Base-by-base conservation (phyloP, 805 yeast genomes). In the Barnettozyma salicaria region DNA sequence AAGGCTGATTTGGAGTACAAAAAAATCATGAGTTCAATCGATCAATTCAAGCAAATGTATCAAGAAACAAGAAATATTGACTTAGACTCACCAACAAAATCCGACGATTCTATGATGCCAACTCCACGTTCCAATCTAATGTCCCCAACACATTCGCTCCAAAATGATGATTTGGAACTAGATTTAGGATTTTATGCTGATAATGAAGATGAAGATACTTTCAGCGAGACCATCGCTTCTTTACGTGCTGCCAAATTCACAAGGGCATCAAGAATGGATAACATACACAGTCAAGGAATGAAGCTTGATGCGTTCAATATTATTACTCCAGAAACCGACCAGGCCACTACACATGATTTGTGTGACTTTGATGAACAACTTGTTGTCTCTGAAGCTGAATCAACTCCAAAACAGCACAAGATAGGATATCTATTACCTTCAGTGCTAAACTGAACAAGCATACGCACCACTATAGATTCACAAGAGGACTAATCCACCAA, bases 221-320 rank as follows among this genome's bases (percentile, higher is more conserved):
- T 18, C 34, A 44, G 17, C 17, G 52, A 49, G 20, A 45, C 48
- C 1, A 29, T 47, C 11, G 47, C 40, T 2, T 24, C 46, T 7
- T 31, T 49, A 12, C 36, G 47, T 25, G 51, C 52, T 13, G 53
- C 55, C 5, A 42, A 38, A 20, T 37, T 33, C 21, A 22, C 48
- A 3, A 45, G 51, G 37, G 16, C 39, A 21, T 30, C 47, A 41
- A 39, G 54, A 41, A 30, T 29, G 30, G 36, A 38, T 5, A 18
- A 11, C 13, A 17, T 32, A 12, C 22, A 38, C 10, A 23, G 18
- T 9, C 20, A 27, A 16, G 17, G 21, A 8, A 12, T 28, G 12
- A 33, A 40, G 11, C 19, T 27, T 17, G 29, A 35, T 23, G 32
- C 23, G 7, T 35, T 34, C 23, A 34, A 20, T 7, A 22, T 30